A percentile compares a stretch with the other conserved stretches of the same genome.
Conservation (phyloP, 495 filamentous ascomycete species). For the Pseudoneurospora amorphoporcata region DNA sequence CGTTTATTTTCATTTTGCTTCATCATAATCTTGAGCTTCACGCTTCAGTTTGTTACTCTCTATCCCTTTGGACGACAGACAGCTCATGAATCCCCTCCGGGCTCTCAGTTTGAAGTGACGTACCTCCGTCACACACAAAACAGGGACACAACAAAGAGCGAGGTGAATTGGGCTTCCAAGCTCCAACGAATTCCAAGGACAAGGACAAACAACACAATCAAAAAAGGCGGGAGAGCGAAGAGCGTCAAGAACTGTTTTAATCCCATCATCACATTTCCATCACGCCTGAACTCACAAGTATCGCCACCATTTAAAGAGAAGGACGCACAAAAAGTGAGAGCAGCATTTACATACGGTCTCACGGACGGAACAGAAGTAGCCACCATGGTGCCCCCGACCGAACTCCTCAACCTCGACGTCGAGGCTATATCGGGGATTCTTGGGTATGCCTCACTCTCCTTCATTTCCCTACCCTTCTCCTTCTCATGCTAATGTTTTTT, state of each 20-base stretch:
- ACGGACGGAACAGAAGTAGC: neutral
- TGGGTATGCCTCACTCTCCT: conserved; percentile 46
- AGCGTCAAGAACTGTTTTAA: neutral
- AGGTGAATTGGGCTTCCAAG: neutral
- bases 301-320: neutral
- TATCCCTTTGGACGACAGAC: neutral
- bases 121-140: neutral
- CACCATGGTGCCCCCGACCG: conserved; percentile 60
- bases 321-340: neutral
- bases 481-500: neutral
- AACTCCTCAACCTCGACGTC: conserved; percentile 59
- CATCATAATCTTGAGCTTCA: neutral
- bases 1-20: neutral
- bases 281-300: neutral
- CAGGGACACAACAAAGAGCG: neutral
- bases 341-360: neutral
- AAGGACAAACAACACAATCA: neutral
- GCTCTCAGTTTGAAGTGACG: neutral
- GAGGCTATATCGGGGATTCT: conserved; percentile 84
- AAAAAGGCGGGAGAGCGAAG: neutral
- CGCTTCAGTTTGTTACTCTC: neutral
- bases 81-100: neutral
- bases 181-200: neutral
- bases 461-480: neutral
- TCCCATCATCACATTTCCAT: neutral